These are phyloP conservation scores for Ogataea minuta DNA, from an alignment of 805 yeast species.

Conservation along the genomic window DNA sequence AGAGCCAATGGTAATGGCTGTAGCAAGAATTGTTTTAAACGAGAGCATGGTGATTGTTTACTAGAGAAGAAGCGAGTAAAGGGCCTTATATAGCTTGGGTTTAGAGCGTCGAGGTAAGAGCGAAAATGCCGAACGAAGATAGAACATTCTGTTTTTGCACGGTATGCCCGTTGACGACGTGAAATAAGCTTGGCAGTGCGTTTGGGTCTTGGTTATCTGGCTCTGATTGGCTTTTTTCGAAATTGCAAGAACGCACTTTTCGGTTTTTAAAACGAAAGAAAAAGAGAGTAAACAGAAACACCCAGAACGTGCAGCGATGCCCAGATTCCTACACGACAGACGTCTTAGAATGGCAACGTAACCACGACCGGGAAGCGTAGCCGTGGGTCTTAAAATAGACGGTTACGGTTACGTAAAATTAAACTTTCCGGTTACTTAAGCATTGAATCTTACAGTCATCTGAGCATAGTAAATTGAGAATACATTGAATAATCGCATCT, in stretches of 20 bases:
- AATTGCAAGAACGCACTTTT: constrained; percentile 8
- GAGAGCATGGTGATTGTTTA: constrained; percentile 9
- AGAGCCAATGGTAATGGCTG: constrained; percentile 8
- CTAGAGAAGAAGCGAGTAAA: neutral
- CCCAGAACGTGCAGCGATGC: too few relatives aligned
- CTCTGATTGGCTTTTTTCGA: constrained; percentile 2
- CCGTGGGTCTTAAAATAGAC: too few relatives aligned
- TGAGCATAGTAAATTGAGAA: neutral
- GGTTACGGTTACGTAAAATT: too few relatives aligned
- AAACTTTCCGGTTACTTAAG: neutral
- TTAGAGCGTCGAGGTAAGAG: neutral
- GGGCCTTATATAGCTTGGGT: neutral
- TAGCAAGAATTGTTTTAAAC: constrained; percentile 4
- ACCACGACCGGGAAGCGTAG: too few relatives aligned
- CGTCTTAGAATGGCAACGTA: neutral
- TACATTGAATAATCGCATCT: neutral
- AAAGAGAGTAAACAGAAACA: neutral
- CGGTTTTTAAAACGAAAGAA: constrained; percentile 4
- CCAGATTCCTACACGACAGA: neutral
- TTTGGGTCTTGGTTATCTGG: neutral
- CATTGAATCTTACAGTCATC: too few relatives aligned
- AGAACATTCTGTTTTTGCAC: neutral
- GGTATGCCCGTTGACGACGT: constrained; percentile 2
- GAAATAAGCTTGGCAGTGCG: neutral
- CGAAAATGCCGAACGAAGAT: neutral